Conservation (phyloP, 2,329 filamentous ascomycete species). For the Colletotrichum melonis region DNA sequence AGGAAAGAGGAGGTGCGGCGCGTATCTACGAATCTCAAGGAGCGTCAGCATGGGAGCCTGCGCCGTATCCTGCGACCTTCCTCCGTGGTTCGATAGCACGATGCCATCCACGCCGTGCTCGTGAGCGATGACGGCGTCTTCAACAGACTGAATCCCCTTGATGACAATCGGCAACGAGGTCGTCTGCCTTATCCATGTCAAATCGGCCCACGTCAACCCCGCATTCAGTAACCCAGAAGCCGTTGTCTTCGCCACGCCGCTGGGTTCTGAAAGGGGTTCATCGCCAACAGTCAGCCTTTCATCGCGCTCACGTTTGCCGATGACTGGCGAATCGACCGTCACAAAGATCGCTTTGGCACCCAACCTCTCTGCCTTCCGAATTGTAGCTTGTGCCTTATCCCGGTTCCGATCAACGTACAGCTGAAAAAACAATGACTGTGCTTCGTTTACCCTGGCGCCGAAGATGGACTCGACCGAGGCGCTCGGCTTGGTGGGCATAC, state of each 20-base stretch:
- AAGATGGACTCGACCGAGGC: conserved; percentile 15
- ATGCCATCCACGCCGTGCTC: conserved; percentile 73
- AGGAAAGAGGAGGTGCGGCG: conserved; percentile 48
- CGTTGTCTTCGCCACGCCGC: conserved; percentile 55
- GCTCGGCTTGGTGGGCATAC: conserved; percentile 30
- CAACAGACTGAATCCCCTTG: conserved; percentile 75
- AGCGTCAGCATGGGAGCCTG: conserved; percentile 35
- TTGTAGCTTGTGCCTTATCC: conserved; percentile 57
- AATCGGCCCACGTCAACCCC: conserved; percentile 70
- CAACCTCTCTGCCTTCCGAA: conserved; percentile 56
- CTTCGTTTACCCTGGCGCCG: not conserved
- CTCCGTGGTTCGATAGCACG: conserved; percentile 78
- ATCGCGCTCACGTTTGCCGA: conserved; percentile 64
- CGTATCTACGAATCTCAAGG: conserved; percentile 62
- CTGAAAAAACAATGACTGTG: conserved; percentile 62
- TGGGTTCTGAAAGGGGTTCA: conserved; percentile 54
- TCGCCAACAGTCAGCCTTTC: conserved; percentile 59
- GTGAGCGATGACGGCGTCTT: conserved; percentile 70
- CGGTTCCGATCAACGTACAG: conserved; percentile 70
- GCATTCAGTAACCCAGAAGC: conserved; percentile 69
- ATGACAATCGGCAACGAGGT: conserved; percentile 68
- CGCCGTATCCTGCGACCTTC: conserved; percentile 63
- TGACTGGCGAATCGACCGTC: conserved; percentile 68
- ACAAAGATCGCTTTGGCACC: conserved; percentile 66
- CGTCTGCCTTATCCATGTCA: conserved; percentile 67